These are phyloP conservation scores for Hyaloscypha finlandica DNA, from an alignment of 495 filamentous ascomycete genomes.

Conservation along the genomic window DNA sequence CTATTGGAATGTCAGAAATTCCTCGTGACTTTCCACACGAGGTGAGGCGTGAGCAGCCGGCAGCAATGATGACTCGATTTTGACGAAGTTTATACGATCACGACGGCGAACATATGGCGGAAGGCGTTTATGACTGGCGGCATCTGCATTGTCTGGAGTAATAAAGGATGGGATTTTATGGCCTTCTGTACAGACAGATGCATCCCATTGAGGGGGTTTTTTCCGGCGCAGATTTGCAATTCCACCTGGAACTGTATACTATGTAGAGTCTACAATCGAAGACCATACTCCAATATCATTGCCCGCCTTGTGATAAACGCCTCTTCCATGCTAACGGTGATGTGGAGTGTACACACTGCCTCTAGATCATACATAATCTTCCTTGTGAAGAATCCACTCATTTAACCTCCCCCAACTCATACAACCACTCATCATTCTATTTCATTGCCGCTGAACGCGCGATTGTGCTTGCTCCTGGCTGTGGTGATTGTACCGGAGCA, in stretches of 20 bases:
- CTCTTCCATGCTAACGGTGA: background rate
- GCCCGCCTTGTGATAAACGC: conserved; percentile 5
- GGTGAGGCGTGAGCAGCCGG: conserved; percentile 27
- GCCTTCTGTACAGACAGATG: conserved; percentile 2
- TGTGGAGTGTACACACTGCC: background rate
- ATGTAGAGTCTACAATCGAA: conserved; percentile 11
- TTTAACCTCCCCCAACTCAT: background rate
- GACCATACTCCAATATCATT: background rate
- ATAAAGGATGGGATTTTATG: background rate
- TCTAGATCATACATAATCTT: background rate
- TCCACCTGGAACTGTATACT: conserved; percentile 5
- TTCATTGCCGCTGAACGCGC: conserved; percentile 17
- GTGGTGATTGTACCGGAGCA: conserved; percentile 51
- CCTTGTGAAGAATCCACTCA: background rate
- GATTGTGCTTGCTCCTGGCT: conserved; percentile 37
- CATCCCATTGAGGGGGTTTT: background rate
- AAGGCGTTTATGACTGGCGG: conserved; percentile 13
- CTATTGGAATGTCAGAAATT: background rate
- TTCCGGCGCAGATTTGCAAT: conserved; percentile 14
- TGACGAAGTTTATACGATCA: conserved; percentile 25
- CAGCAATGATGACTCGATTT: conserved; percentile 26
- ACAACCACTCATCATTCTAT: conserved; percentile 6
- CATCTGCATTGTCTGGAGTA: conserved; percentile 2
- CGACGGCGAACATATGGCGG: conserved; percentile 24
- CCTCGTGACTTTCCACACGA: conserved; percentile 30